phyloP scores from a whole-genome alignment of 2,329 filamentous ascomycete species.

The Diaporthe destruens region DNA sequence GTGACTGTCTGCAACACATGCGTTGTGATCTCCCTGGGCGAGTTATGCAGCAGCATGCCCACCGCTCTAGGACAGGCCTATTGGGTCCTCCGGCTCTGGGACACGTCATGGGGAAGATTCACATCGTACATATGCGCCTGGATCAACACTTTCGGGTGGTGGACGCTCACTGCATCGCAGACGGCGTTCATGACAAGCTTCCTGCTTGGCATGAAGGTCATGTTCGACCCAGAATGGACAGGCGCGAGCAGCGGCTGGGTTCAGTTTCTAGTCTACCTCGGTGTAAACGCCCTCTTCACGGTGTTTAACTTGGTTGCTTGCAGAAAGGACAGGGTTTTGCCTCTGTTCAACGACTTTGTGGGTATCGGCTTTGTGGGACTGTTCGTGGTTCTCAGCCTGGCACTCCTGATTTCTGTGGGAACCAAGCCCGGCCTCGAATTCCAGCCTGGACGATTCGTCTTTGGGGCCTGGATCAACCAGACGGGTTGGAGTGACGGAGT shows the following conservation, averaged over 20 bases:
- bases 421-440: constrained; percentile 58
- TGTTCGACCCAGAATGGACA: constrained; percentile 60
- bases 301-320: constrained; percentile 52
- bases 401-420: constrained; percentile 65
- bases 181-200: constrained; percentile 71
- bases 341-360: constrained; percentile 66
- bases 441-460: constrained; percentile 65
- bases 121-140: constrained; percentile 69
- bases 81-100: constrained; percentile 61
- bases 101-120: constrained; percentile 57
- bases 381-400: constrained; percentile 65
- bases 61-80: constrained; percentile 71
- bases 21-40: constrained; percentile 66
- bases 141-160: constrained; percentile 73
- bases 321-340: constrained; percentile 60
- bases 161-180: constrained; percentile 67
- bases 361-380: constrained; percentile 61
- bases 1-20: constrained; percentile 66
- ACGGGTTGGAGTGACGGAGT: constrained; percentile 67
- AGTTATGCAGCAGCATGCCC: constrained; percentile 70
- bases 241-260: constrained; percentile 61
- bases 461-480: constrained; percentile 63
- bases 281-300: constrained; percentile 44
- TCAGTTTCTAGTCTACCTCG: constrained; percentile 67
- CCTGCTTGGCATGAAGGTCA: constrained; percentile 66